Evolutionary conservation across 2,329 filamentous ascomycete genomes (phyloP).

Genomic region (Xylariales sp.): DNA sequence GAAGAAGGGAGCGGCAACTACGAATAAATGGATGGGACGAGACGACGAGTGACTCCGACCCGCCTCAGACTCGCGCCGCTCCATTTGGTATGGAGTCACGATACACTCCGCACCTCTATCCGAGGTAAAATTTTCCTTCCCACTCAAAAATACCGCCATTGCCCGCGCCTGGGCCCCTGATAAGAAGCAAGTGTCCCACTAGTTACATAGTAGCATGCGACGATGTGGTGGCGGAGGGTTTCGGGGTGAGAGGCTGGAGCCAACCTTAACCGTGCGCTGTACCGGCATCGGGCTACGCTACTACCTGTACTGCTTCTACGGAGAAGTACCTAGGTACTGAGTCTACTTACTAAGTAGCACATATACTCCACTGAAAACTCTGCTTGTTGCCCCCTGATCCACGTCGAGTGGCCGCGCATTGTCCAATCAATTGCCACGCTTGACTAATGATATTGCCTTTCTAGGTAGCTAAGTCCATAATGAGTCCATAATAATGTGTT

Average conservation of each 20-base stretch:
- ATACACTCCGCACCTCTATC: conserved; percentile 21
- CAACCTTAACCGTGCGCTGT: conserved; percentile 5
- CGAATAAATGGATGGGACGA: conserved; percentile 20
- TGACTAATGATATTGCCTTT: conserved; percentile 36
- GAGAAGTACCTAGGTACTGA: too few species aligned
- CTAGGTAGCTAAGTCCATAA: conserved; percentile 9
- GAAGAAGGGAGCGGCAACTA: background rate
- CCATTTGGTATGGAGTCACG: conserved; percentile 21
- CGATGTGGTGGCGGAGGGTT: conserved; percentile 10
- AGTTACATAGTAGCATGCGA: background rate
- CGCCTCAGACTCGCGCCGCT: background rate
- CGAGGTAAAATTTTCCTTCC: conserved; percentile 14
- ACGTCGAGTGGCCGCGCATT: conserved; percentile 2
- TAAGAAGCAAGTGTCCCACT: conserved; percentile 1
- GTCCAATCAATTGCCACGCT: conserved; percentile 29
- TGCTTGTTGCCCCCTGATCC: conserved; percentile 16
- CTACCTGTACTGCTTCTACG: too few species aligned
- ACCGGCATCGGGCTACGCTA: background rate
- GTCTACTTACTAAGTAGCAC: too few species aligned
- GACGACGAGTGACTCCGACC: conserved; percentile 6
- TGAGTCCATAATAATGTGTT: background rate
- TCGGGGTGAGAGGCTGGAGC: background rate
- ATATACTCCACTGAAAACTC: conserved; percentile 30
- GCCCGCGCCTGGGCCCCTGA: background rate
- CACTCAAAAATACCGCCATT: background rate